Evolutionary conservation across 129 eudicot species (phyloP).

Genomic region (Flaveria trinervia): DNA sequence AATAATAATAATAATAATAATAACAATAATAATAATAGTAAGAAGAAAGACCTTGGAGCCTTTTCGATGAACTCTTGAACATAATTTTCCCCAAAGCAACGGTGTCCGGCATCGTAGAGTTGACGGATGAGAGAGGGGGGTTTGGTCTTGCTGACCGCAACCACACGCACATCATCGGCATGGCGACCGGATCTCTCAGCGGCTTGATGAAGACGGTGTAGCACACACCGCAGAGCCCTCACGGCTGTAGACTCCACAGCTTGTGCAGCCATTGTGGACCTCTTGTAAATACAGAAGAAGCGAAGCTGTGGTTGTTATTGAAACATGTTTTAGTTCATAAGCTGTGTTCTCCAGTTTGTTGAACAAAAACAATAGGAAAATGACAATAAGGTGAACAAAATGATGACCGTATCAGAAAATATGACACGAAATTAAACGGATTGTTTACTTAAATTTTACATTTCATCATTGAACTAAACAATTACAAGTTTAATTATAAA

Average conservation of each 20-base stretch:
- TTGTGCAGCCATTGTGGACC: conserved; percentile 56
- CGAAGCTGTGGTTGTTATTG: conserved; percentile 32
- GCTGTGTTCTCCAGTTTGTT: too few relatives aligned
- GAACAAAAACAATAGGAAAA: too few relatives aligned
- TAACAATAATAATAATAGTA: not conserved
- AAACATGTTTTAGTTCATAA: conserved; percentile 17
- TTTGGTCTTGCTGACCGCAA: conserved; percentile 90
- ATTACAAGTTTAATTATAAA: too few relatives aligned
- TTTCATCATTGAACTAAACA: too few relatives aligned
- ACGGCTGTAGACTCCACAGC: conserved; percentile 65
- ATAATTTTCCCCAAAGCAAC: conserved; percentile 89
- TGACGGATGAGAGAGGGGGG: conserved; percentile 68
- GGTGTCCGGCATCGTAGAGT: conserved; percentile 87
- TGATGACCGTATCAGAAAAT: too few relatives aligned
- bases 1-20: not conserved
- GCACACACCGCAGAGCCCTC: conserved; percentile 68
- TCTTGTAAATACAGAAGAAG: not conserved
- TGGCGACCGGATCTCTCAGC: conserved; percentile 79
- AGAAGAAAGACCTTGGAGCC: conserved; percentile 65
- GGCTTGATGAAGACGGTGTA: conserved; percentile 72
- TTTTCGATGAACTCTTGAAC: conserved; percentile 85
- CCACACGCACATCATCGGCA: conserved; percentile 66
- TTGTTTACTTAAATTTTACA: too few relatives aligned
- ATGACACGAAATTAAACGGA: too few relatives aligned
- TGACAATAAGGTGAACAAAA: too few relatives aligned